These are phyloP conservation scores for Tritrichomonas musculus DNA, from an alignment of 208 protist species.

Conservation along the genomic window DNA sequence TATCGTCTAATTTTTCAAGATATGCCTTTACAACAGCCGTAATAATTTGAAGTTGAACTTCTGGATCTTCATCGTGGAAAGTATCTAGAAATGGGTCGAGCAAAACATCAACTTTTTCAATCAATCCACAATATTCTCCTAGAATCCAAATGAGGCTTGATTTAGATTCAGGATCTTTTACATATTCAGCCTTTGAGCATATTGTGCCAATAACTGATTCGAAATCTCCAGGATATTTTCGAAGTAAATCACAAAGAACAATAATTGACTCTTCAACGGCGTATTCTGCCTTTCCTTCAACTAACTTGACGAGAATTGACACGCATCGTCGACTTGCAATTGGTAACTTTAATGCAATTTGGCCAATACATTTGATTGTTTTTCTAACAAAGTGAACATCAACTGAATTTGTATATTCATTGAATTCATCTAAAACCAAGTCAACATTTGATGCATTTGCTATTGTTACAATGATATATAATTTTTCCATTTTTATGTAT, in stretches of 20 bases:
- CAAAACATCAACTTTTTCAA: constrained; percentile 83
- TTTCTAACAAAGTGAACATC: constrained; percentile 91
- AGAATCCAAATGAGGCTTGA: constrained; percentile 23
- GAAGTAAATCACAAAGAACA: constrained; percentile 86
- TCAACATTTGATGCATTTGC: constrained; percentile 70
- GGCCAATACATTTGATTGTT: constrained; percentile 81
- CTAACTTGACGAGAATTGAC: constrained; percentile 73
- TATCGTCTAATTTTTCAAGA: neutral
- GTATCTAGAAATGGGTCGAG: constrained; percentile 58
- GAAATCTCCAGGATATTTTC: constrained; percentile 74
- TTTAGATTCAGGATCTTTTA: neutral
- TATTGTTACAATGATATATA: constrained; percentile 84
- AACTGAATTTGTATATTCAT: constrained; percentile 82
- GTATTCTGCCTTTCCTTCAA: constrained; percentile 71
- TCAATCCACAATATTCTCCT: constrained; percentile 79
- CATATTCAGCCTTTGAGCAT: constrained; percentile 72
- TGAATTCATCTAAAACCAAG: constrained; percentile 74
- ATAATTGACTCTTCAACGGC: constrained; percentile 88
- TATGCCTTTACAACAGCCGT: neutral
- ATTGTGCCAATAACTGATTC: constrained; percentile 54
- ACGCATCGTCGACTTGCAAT: constrained; percentile 73
- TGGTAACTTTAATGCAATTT: constrained; percentile 90
- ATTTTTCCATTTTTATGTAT: constrained; percentile 95
- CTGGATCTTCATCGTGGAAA: constrained; percentile 26
- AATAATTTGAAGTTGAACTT: constrained; percentile 1